Conservation (phyloP, 345 rosid genomes). For the Eucalyptus erythrocorys region DNA sequence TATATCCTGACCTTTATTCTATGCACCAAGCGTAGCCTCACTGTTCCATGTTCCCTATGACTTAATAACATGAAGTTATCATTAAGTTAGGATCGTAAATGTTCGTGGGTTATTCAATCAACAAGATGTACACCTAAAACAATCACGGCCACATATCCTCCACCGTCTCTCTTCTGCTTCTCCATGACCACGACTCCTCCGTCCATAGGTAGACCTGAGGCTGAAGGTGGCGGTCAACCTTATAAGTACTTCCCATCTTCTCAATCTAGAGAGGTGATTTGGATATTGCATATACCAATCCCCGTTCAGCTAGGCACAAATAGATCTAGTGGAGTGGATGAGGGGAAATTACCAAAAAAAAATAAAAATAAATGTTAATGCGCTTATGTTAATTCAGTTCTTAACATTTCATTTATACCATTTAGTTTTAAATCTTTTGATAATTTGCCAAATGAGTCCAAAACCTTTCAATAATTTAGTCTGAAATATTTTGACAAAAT, state of each 20-base stretch:
- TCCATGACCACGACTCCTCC: background rate
- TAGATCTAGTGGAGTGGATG: background rate
- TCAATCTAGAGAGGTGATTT: background rate
- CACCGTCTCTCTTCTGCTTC: background rate
- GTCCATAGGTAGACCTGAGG: background rate
- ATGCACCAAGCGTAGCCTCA: background rate
- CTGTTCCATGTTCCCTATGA: background rate
- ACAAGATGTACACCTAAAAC: background rate
- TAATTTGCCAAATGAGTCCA: too few species aligned
- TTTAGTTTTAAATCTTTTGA: too few species aligned
- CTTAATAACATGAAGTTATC: background rate
- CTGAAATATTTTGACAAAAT: too few species aligned
- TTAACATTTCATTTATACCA: accelerated
- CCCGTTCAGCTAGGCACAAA: background rate
- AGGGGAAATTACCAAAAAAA: too few species aligned
- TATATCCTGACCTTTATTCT: too few species aligned
- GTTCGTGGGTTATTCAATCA: too few species aligned
- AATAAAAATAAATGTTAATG: too few species aligned
- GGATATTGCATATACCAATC: background rate
- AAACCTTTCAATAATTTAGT: too few species aligned
- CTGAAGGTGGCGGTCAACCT: background rate
- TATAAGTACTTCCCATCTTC: background rate
- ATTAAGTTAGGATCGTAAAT: background rate
- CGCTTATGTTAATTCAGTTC: accelerated
- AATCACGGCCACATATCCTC: background rate